These are phyloP conservation scores for Telfairia occidentalis DNA, from an alignment of 331 rosid genomes.

Conservation along the genomic window DNA sequence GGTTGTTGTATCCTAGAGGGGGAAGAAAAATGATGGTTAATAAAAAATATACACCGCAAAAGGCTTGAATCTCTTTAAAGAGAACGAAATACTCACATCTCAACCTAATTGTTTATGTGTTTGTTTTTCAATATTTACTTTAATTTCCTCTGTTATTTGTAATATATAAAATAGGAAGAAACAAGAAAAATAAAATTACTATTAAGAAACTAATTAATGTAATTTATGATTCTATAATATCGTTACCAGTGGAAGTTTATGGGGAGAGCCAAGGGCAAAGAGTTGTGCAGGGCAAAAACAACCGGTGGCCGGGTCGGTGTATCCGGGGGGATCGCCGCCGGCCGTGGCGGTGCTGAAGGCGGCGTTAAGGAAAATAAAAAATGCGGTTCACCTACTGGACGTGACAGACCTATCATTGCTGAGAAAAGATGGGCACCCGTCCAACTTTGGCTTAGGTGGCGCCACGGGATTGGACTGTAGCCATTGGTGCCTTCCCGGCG, in stretches of 20 bases:
- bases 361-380: constrained; percentile 37
- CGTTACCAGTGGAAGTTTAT: constrained; percentile 67
- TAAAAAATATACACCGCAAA: too few species aligned
- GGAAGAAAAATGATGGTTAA: too few species aligned
- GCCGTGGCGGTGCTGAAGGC: constrained; percentile 48
- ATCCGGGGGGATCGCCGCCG: constrained; percentile 62
- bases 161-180: too few species aligned
- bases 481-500: constrained; percentile 93
- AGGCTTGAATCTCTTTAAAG: too few species aligned
- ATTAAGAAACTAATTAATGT: too few species aligned
- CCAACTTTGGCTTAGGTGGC: constrained; percentile 54
- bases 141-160: too few species aligned
- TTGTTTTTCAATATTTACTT: too few species aligned
- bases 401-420: constrained; percentile 61
- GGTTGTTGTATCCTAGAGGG: too few species aligned
- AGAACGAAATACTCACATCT: too few species aligned
- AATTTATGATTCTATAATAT: too few species aligned
- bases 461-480: constrained; percentile 50
- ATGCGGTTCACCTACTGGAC: constrained; percentile 56
- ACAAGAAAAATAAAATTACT: too few species aligned
- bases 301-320: constrained; percentile 50
- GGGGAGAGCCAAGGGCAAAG: constrained; percentile 65
- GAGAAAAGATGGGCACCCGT: constrained; percentile 86
- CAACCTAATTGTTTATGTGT: too few species aligned
- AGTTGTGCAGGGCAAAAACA: constrained; percentile 37